phyloP scores from a whole-genome alignment of 148 eudicot genomes.

The Limonium bicolor region DNA sequence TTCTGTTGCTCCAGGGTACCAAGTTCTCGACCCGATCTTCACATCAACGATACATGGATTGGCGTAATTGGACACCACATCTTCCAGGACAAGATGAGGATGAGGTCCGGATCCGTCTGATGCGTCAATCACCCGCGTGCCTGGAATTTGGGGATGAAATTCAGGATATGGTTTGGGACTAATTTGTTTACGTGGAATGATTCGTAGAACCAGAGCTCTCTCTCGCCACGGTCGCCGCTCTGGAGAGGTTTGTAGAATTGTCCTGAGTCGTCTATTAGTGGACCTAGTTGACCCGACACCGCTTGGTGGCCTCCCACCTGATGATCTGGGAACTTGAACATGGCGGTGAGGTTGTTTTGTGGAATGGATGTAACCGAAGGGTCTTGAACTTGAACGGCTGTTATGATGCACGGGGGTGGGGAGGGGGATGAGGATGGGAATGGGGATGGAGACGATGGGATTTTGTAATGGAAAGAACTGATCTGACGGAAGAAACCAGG shows the following conservation, averaged over 20 bases:
- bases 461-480: too few relatives aligned
- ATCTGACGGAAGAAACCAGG: too few relatives aligned
- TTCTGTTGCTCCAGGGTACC: constrained; percentile 50
- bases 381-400: too few relatives aligned
- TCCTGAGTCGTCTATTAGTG: constrained; percentile 65
- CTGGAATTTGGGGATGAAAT: constrained; percentile 57
- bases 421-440: too few relatives aligned
- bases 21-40: constrained; percentile 78
- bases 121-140: constrained; percentile 52
- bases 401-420: too few relatives aligned
- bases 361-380: too few relatives aligned
- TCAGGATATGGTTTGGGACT: constrained; percentile 40
- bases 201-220: constrained; percentile 48
- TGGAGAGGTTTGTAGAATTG: constrained; percentile 92
- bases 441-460: too few relatives aligned
- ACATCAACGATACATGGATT: constrained; percentile 63
- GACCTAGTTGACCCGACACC: constrained; percentile 47
- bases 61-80: constrained; percentile 20
- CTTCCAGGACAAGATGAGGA: constrained; percentile 62
- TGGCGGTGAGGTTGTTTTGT: too few relatives aligned
- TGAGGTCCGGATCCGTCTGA: constrained; percentile 64
- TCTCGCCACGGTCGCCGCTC: constrained; percentile 44
- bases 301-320: constrained; percentile 91
- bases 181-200: constrained; percentile 34
- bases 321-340: constrained; percentile 52